These are phyloP conservation scores for Cruciata laevipes DNA, from an alignment of 257 asterid genomes.

Conservation along the genomic window DNA sequence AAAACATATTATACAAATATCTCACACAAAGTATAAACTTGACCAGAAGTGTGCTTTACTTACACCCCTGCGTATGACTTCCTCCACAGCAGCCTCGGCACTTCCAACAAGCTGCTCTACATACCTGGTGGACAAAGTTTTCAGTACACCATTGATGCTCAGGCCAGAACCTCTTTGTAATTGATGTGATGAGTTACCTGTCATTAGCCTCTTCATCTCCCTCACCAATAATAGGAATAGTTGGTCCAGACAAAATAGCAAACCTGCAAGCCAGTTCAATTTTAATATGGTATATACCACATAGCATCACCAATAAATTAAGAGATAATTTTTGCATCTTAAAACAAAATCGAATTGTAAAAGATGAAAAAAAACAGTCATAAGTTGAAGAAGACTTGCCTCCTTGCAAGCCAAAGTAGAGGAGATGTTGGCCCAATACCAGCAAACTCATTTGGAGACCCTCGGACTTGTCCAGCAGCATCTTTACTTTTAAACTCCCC, in stretches of 20 bases:
- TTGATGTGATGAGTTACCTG: conserved; percentile 40
- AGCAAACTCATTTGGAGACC: conserved; percentile 96
- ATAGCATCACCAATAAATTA: neutral
- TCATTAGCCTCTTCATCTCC: conserved; percentile 98
- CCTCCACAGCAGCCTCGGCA: conserved; percentile 97
- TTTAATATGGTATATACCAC: conserved; percentile 7
- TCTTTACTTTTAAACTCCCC: conserved; percentile 98
- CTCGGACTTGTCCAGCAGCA: conserved; percentile 98
- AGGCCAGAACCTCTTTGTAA: neutral
- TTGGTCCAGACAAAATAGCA: conserved; percentile 90
- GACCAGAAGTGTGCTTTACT: conserved; percentile 26
- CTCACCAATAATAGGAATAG: conserved; percentile 97
- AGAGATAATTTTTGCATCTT: conserved; percentile 11
- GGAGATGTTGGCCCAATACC: conserved; percentile 97
- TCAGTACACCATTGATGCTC: conserved; percentile 7
- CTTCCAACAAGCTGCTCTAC: conserved; percentile 95
- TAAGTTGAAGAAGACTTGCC: conserved; percentile 39
- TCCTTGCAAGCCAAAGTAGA: conserved; percentile 91
- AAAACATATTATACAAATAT: conserved; percentile 5
- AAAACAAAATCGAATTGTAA: neutral
- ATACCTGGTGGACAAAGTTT: conserved; percentile 47
- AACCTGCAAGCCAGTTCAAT: conserved; percentile 63
- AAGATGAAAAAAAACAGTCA: neutral
- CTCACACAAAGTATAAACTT: neutral
- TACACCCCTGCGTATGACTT: conserved; percentile 92